Evolutionary conservation across 805 yeast genomes (phyloP), one percentile per base, ranked within the genome.

Genomic region (Myxozyma neotropica): DNA sequence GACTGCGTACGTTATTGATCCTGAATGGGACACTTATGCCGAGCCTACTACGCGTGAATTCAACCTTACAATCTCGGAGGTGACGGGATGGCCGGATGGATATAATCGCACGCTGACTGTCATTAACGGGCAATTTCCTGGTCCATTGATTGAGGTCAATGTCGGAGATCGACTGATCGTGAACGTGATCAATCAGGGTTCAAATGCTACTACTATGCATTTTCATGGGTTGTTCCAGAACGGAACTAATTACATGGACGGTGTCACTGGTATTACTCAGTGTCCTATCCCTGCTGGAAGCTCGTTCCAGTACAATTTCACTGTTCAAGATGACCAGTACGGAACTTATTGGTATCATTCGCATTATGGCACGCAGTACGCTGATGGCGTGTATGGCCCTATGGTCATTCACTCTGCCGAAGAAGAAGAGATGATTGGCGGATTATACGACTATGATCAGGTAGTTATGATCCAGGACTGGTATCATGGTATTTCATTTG

Each of bases 291-390:
- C 88, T 13, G 87, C 94, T 3, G 87, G 87, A 53, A 81, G 82
- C 61, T 81, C 89, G 13, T 79, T 83, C 75, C 74, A 84, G 61
- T 93, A 93, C 78, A 89, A 92, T 78, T 93, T 93, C 74, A 87
- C 96, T 6, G 47, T 54, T 27, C 88, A 91, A 58, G 82, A 81
- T 45, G 53, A 42, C 39, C 96, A 93, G 75, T 84, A 80, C 59
- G 99, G 99, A 70, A 82, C 96, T 19, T 93, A 79, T 80, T 93
- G 98, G 99, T 93, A 93, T 80, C 99, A 93, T 74, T 89, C 97
- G 35, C 99, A 93, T 76, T 84, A 93, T 27, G 76, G 81, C 19
- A 91, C 92, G 66, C 95, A 91, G 74, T 90, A 90, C 70, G 89
- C 91, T 74, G 99, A 93, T 72, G 99, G 99, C 71, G 66, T 82